Evolutionary conservation across 1,139 yeast genomes (phyloP).

Genomic region (Kazachstania sp.): DNA sequence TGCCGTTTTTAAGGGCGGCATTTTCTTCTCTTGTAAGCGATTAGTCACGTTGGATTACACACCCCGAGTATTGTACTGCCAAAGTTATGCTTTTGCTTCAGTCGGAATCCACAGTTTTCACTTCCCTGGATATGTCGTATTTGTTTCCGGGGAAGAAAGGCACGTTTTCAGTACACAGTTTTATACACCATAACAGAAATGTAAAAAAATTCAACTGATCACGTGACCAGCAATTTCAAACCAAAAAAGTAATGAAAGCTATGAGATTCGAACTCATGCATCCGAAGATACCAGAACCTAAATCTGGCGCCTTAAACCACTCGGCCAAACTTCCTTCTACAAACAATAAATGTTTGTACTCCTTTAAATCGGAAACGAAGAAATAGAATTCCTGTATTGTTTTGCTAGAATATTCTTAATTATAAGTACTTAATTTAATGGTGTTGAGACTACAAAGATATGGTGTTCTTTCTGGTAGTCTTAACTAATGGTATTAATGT

Average conservation of each 20-base stretch:
- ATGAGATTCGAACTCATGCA: conserved; percentile 31
- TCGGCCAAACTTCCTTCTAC: conserved; percentile 35
- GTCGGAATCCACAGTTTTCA: not conserved
- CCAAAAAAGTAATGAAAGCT: conserved; percentile 20
- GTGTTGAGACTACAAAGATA: no score
- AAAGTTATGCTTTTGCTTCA: not conserved
- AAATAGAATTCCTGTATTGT: no score
- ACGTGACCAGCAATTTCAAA: not conserved
- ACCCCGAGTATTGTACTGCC: not conserved
- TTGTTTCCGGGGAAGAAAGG: no score
- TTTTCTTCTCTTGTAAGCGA: not conserved
- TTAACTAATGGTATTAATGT: no score
- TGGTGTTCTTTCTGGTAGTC: no score
- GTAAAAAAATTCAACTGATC: not conserved
- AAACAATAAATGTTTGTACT: not conserved
- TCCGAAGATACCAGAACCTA: conserved; percentile 34
- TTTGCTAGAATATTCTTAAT: no score
- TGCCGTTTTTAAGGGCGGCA: not conserved
- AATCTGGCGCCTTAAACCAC: conserved; percentile 41
- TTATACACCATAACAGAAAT: not conserved
- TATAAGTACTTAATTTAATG: no score
- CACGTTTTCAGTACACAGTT: not conserved
- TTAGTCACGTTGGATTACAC: not conserved
- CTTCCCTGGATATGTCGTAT: no score
- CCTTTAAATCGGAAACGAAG: no score